Base-by-base conservation (phyloP, 1,284 basidiomycete species). In the Singerocomus rubriflavus region DNA sequence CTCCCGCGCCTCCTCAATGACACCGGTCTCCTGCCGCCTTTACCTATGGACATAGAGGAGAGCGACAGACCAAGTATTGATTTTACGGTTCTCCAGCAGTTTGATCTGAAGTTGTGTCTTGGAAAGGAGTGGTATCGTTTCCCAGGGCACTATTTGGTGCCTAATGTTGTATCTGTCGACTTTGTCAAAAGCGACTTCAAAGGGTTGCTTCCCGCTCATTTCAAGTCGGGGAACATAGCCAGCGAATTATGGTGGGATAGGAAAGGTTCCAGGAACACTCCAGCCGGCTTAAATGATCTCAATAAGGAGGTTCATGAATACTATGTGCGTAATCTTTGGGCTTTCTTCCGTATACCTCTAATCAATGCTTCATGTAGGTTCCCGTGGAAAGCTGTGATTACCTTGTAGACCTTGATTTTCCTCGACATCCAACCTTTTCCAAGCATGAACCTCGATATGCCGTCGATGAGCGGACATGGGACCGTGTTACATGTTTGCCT, bases 41-140 rank as follows among this genome's bases (percentile, higher is more conserved):
- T 75, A 30, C 75, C 74, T 1, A 60, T 70, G 13, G 63, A 67
- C 17, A 64, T 64, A 11, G 58, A 64, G 41, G 76, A 81, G 44
- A 76, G 80, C 8, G 79, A 87, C 37, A 68, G 68, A 14, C 79
- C 79, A 17, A 78, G 78, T 51, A 79, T 92, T 56, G 88, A 95
- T 64, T 75, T 91, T 34, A 70, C 82, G 1, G 82, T 82, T 1
- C 73, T 97, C 58, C 75, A 76, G 49, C 73, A 81, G n/a, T 81
- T 94, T 58, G 81, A 84, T 50, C 68, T 96, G 50, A 83, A 77
- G n/a, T 67, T 99, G 2, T 99, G 97, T 71, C 79, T 91, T 49
- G 93, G 88, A 31, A 92, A 95, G 65, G 96, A 99, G 70, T 99
- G 97, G 97, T 78, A 98, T 66, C 81, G 96, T 13, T 99, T 95